A percentile compares a stretch with the other conserved stretches of the same genome.
Conservation (phyloP, 1,284 basidiomycete genomes). For the Wallemia ichthyophaga region DNA sequence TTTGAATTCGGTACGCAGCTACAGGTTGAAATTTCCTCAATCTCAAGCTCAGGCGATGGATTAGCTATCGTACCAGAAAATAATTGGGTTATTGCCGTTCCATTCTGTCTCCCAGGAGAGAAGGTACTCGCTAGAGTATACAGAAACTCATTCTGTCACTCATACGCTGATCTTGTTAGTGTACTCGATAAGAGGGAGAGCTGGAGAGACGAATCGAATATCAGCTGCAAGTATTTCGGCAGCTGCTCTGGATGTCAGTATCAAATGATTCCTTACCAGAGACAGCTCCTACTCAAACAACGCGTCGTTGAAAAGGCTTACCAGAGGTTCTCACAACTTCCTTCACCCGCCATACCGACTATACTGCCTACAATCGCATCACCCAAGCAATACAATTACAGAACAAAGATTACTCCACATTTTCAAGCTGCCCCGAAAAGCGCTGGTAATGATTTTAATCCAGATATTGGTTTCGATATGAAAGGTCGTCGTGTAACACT, state of each 20-base stretch:
- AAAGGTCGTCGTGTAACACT: conserved; percentile 44
- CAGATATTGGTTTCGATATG: conserved; percentile 69
- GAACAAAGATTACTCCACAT: conserved; percentile 92
- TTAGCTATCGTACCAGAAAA: conserved; percentile 14
- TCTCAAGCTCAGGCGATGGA: background rate
- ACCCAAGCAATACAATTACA: conserved; percentile 65
- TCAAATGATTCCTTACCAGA: conserved; percentile 64
- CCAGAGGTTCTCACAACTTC: conserved; percentile 36
- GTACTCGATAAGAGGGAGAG: conserved; percentile 33
- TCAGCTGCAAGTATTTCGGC: conserved; percentile 62
- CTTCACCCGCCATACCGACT: conserved; percentile 22
- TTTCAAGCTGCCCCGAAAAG: conserved; percentile 47
- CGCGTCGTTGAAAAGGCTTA: conserved; percentile 69
- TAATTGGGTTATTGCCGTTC: conserved; percentile 49
- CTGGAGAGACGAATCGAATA: conserved; percentile 30
- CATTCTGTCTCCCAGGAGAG: conserved; percentile 57
- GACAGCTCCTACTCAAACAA: conserved; percentile 57
- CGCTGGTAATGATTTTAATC: conserved; percentile 23
- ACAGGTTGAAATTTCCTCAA: background rate
- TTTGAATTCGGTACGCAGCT: background rate
- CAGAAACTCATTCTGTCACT: conserved; percentile 29
- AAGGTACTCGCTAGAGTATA: conserved; percentile 37
- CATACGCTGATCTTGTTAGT: conserved; percentile 41
- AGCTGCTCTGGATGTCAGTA: conserved; percentile 49
- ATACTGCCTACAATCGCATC: conserved; percentile 52